Base-by-base conservation (phyloP, 2,329 filamentous ascomycete genomes). In the Aspergillus pseudoglaucus region DNA sequence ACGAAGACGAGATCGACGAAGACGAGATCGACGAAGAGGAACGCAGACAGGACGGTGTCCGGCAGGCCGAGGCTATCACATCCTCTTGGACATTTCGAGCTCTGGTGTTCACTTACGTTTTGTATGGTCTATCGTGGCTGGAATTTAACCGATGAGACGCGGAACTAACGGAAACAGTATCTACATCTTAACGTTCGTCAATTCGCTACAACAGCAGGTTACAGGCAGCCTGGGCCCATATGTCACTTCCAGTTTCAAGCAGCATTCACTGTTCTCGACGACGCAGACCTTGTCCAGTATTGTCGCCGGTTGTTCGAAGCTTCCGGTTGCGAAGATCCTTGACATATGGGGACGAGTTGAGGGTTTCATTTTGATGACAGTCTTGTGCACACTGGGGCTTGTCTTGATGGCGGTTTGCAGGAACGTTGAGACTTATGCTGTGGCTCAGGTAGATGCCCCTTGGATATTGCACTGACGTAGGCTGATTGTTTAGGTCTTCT, bases 341-440 rank as follows among this genome's bases (percentile, higher is more conserved):
- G 78, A 85, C 62, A 68, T 82, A 30, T 84, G 77, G 75, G 82
- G 80, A 22, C 78, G 82, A 27, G 74, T 80, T 1, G 74, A 82
- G 55, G 81, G 79, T 10, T 76, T 81, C 53, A 49, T 74, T 2
- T 33, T 79, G 35, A 78, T 78, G 64, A 59, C 77, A 0, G 47
- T 65, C 7, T 60, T 76, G 47, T 71, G 71, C 55, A 72, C 73
- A 0, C 46, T 75, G 0, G 75, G 76, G 15, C 65, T 84, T 41
- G 70, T 83, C 52, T 73, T 87, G 66, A 82, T 83, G 67, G 84
- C 84, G 5, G 71, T 71, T 1, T 83, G 79, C 62, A 68, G 73
- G 2, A 78, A 78, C 52, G 75, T 86, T n/a, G 65, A 78, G 51
- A 80, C 77, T 0, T 87, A 83, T 60, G 79, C 80, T 44, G 82